phyloP scores from a whole-genome alignment of 148 eudicot species.

The Heliamphora exappendiculata region DNA sequence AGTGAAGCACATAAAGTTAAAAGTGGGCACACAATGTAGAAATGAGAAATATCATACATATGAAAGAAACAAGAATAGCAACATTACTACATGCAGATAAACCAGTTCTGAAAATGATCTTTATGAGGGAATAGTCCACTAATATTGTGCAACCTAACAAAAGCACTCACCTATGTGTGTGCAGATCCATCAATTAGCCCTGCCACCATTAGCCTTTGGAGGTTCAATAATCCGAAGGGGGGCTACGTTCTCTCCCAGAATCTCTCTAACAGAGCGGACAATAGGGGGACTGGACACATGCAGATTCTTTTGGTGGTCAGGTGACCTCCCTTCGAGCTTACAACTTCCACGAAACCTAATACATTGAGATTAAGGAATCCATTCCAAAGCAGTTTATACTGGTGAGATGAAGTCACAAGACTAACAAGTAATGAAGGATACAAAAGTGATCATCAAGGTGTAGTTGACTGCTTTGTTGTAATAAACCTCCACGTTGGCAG shows the following conservation, averaged over 20 bases:
- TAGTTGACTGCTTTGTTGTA: slow-evolving; percentile 97
- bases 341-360: slow-evolving; percentile 71
- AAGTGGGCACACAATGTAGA: not conserved
- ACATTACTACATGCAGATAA: not conserved
- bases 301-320: slow-evolving; percentile 56
- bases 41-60: not conserved
- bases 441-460: slow-evolving; percentile 99
- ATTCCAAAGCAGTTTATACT: slow-evolving; percentile 18
- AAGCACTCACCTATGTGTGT: slow-evolving; percentile 51
- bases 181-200: slow-evolving; percentile 36
- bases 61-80: not conserved
- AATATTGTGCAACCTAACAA: not conserved
- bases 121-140: not conserved
- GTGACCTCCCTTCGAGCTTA: slow-evolving; percentile 62
- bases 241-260: slow-evolving; percentile 66
- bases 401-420: slow-evolving; percentile 7
- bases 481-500: slow-evolving; percentile 85
- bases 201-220: slow-evolving; percentile 60
- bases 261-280: slow-evolving; percentile 77
- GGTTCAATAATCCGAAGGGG: slow-evolving; percentile 86
- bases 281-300: slow-evolving; percentile 57
- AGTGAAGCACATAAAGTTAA: not conserved
- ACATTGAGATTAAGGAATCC: slow-evolving; percentile 46
- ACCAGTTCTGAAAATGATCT: not conserved
- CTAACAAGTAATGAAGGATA: slow-evolving; percentile 54